These are phyloP conservation scores for Erigeron canadensis DNA, from an alignment of 129 eudicot genomes.

Conservation along the genomic window DNA sequence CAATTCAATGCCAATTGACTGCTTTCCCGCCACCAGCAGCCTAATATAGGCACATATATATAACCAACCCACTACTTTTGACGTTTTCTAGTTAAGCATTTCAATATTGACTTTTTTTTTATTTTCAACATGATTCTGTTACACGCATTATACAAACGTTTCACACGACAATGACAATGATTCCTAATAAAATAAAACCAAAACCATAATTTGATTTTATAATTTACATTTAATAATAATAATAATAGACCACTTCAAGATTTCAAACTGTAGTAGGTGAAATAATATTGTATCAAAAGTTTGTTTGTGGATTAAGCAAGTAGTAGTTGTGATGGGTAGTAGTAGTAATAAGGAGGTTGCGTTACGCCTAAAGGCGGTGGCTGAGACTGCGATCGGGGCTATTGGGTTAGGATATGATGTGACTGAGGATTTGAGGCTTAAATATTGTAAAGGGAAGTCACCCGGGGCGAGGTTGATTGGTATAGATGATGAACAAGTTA, in stretches of 20 bases:
- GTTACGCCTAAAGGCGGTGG: conserved; percentile 56
- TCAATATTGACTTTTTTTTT: no score
- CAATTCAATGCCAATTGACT: no score
- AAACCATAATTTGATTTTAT: no score
- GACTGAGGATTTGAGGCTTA: conserved; percentile 56
- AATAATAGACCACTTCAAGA: not conserved
- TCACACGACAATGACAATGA: no score
- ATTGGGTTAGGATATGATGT: conserved; percentile 75
- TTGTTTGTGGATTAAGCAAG: not conserved
- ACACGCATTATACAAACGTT: no score
- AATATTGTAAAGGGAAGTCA: conserved; percentile 56
- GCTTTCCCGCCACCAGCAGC: no score
- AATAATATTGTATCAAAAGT: not conserved
- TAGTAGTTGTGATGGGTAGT: conserved; percentile 27
- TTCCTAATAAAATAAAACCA: no score
- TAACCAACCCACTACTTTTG: no score
- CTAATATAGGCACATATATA: no score
- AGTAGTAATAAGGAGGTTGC: conserved; percentile 57
- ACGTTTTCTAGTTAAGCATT: no score
- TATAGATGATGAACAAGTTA: conserved; percentile 58
- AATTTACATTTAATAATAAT: not conserved
- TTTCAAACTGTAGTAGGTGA: not conserved
- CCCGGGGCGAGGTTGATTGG: conserved; percentile 47
- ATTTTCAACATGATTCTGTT: no score
- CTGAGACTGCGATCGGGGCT: conserved; percentile 57